phyloP scores from a whole-genome alignment of 1,139 yeast species.

The Meyerozyma sp. region DNA sequence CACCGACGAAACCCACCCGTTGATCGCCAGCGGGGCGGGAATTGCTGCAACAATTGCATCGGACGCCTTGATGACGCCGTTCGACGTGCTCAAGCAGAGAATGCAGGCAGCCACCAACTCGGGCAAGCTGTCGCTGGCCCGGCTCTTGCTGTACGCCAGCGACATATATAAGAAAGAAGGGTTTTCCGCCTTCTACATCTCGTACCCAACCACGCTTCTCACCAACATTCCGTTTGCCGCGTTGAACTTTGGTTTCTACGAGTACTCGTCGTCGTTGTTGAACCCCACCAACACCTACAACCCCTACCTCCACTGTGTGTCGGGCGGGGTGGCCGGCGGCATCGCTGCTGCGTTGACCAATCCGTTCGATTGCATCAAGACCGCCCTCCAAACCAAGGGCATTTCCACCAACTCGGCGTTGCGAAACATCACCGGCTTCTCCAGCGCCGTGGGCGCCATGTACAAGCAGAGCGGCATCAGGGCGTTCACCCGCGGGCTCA shows the following conservation, averaged over 20 bases:
- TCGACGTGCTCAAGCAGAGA: slow-evolving; percentile 86
- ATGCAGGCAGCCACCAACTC: slow-evolving; percentile 58
- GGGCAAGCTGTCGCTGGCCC: slow-evolving; percentile 28
- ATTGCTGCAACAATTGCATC: slow-evolving; percentile 91
- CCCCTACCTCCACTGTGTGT: slow-evolving; percentile 86
- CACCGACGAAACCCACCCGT: slow-evolving; percentile 68
- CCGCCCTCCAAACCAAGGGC: slow-evolving; percentile 78
- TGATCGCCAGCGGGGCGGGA: slow-evolving; percentile 83
- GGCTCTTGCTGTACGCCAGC: slow-evolving; percentile 33
- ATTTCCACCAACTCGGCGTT: slow-evolving; percentile 46
- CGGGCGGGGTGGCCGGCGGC: slow-evolving; percentile 97
- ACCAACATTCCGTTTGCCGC: slow-evolving; percentile 97
- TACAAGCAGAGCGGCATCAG: slow-evolving; percentile 57
- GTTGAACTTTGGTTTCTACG: slow-evolving; percentile 89
- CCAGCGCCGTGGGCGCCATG: slow-evolving; percentile 67
- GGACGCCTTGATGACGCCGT: slow-evolving; percentile 97
- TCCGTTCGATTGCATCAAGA: slow-evolving; percentile 92
- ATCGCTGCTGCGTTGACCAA: slow-evolving; percentile 94
- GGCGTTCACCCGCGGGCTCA: slow-evolving; percentile 81
- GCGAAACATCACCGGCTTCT: slow-evolving; percentile 61
- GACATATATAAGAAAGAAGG: slow-evolving; percentile 73
- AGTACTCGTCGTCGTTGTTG: slow-evolving; percentile 67
- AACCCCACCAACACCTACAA: slow-evolving; percentile 79
- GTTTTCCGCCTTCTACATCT: slow-evolving; percentile 74
- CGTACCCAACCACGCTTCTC: slow-evolving; percentile 91